phyloP scores from a whole-genome alignment of 257 asterid species.

The Solanum chmielewskii region DNA sequence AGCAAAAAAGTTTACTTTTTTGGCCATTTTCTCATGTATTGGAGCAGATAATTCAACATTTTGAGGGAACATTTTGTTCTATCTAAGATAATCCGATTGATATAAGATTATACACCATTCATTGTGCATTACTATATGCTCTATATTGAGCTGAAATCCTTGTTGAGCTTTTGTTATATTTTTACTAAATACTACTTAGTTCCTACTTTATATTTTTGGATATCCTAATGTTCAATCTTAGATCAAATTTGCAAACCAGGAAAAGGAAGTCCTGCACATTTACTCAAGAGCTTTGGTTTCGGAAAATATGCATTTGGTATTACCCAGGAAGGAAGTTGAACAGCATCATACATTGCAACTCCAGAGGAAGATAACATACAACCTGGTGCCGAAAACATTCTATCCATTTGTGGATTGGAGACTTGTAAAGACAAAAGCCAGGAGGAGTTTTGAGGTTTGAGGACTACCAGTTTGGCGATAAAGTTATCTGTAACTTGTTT shows the following conservation, averaged over 20 bases:
- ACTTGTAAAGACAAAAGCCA: constrained; percentile 52
- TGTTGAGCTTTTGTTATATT: not conserved
- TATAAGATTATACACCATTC: not conserved
- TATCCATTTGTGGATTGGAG: constrained; percentile 68
- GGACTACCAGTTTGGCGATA: constrained; percentile 8
- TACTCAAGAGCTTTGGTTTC: not conserved
- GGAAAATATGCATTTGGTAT: not conserved
- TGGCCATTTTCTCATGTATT: not conserved
- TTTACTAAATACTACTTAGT: not conserved
- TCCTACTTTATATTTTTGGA: no score
- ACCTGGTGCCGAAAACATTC: constrained; percentile 25
- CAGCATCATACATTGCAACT: constrained; percentile 40
- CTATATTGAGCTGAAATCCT: not conserved
- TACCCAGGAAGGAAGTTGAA: constrained; percentile 34
- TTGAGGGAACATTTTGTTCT: no score
- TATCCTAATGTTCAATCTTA: no score
- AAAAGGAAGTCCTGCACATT: not conserved
- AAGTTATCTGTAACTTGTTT: constrained; percentile 27
- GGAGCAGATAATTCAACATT: not conserved
- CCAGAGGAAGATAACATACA: constrained; percentile 28
- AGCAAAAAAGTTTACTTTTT: not conserved
- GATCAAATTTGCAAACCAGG: not conserved
- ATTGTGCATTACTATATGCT: not conserved
- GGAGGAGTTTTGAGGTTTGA: constrained; percentile 29
- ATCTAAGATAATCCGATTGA: not conserved